Base-by-base conservation (phyloP, 129 eudicot genomes). In the Glebionis coronaria region DNA sequence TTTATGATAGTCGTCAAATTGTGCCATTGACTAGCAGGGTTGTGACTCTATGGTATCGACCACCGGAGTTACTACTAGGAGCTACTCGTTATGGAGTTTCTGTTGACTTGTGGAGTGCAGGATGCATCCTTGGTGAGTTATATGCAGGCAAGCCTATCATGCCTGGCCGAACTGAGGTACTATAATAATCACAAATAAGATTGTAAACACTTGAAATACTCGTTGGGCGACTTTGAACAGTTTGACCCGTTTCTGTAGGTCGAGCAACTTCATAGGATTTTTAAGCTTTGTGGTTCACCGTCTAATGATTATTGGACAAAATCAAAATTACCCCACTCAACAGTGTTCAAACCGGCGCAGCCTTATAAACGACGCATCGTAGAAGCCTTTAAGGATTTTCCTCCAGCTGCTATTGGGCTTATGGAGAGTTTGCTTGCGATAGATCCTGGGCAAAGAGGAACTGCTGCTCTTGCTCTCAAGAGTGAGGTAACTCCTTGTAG, bases 271-370 rank as follows among this genome's bases (percentile, higher is more conserved):
- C 97, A 90, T 76, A 90, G 87, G 69, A 90, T 90, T 25, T 90
- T 90, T 69, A 91, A 91, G 82, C 90, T 91, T 69, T 91, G 95
- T 81, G 97, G 97, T 15, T 91, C 97, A 27, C 97, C 97, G 29
- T 72, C 97, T 4, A 95, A 87, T 51, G 89, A 83, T 52, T 91
- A 87, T 72, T 91, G 97, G 97, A 80, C 44, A 54, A 87, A 83
- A 68, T 73, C 83, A 61, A 91, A 81, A 63, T 68, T 91, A 62
- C 95, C 90, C 18, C 84, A 87, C 60, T 66, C 97, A 23, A 78
- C 93, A 4, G 87, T 79, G 8, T 91, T 81, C 66, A 91, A 77
- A 76, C 96, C 97, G 40, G 67, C 27, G 71, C 90, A 85, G 23
- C 88, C 96, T 51, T 88, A 88, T 61, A 83, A 63, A 70, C 69